Conservation (phyloP, 1,284 basidiomycete genomes). For the Meripilus lineatus region DNA sequence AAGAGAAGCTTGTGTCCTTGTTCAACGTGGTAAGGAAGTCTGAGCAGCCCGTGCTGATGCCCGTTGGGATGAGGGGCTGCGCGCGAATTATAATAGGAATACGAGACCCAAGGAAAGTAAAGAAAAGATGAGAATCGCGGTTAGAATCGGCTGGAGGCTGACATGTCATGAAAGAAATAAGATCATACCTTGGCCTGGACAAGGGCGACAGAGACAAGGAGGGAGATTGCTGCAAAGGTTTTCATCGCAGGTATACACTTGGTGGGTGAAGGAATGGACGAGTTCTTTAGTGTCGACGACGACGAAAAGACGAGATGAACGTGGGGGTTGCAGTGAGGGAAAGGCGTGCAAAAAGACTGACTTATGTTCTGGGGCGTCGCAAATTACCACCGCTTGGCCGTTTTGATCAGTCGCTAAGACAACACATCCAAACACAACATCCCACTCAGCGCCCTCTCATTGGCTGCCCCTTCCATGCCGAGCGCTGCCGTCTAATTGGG, state of each 20-base stretch:
- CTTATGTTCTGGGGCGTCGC: too few species aligned
- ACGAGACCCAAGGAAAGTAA: too few species aligned
- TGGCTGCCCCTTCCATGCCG: too few species aligned
- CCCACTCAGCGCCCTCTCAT: too few species aligned
- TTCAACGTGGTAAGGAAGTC: conserved; percentile 63
- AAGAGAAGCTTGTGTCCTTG: conserved; percentile 46
- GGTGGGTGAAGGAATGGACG: conserved; percentile 44
- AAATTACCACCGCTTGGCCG: too few species aligned
- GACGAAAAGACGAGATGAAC: conserved; percentile 29
- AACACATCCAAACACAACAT: too few species aligned
- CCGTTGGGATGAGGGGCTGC: conserved; percentile 55
- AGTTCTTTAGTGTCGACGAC: conserved; percentile 40
- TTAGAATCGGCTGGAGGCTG: not conserved
- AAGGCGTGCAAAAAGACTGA: too few species aligned
- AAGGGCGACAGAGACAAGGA: conserved; percentile 40
- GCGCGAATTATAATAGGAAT: too few species aligned
- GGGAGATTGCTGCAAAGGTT: conserved; percentile 41
- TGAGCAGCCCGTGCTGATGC: conserved; percentile 55
- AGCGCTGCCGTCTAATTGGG: too few species aligned
- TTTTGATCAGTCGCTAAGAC: too few species aligned
- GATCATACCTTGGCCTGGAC: conserved; percentile 35
- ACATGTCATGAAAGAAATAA: conserved; percentile 16
- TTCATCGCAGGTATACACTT: conserved; percentile 39
- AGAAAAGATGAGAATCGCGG: conserved; percentile 1
- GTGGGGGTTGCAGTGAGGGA: conserved; percentile 14